phyloP scores from a whole-genome alignment of 305 asterid species.

The Stenogyne calaminthoides region DNA sequence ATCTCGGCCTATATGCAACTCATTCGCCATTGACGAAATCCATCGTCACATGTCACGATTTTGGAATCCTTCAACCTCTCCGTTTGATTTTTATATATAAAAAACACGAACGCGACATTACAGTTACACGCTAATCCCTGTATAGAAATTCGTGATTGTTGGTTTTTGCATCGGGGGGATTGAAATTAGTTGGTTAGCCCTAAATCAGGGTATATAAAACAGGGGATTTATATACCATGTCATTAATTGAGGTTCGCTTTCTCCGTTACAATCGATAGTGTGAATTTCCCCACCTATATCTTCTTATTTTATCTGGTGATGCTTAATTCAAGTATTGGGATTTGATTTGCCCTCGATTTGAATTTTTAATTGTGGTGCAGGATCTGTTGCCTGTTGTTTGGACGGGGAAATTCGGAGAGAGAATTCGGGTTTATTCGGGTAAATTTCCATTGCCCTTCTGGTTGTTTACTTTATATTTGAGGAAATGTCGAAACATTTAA shows the following conservation, averaged over 20 bases:
- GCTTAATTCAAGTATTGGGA: constrained; percentile 8
- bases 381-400: constrained; percentile 53
- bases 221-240: constrained; percentile 42
- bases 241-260: constrained; percentile 54
- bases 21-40: constrained; percentile 17
- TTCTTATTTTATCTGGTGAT: not conserved
- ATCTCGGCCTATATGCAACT: constrained; percentile 7
- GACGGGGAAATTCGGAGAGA: constrained; percentile 37
- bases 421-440: constrained; percentile 49
- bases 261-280: constrained; percentile 28
- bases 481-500: not conserved
- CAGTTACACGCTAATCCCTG: constrained; percentile 7
- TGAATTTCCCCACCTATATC: not conserved
- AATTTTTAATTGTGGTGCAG: constrained; percentile 40
- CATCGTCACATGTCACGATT: constrained; percentile 12
- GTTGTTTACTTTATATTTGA: constrained; percentile 3
- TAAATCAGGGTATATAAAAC: constrained; percentile 2
- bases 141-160: constrained; percentile 33
- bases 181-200: constrained; percentile 9
- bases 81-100: constrained; percentile 2
- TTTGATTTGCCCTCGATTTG: constrained; percentile 14
- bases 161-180: constrained; percentile 14
- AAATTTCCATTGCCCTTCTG: constrained; percentile 24
- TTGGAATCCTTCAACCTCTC: constrained; percentile 32
- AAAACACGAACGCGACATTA: not conserved